Base-by-base conservation (phyloP, 768 basidiomycete species). In the Suillus spraguei region DNA sequence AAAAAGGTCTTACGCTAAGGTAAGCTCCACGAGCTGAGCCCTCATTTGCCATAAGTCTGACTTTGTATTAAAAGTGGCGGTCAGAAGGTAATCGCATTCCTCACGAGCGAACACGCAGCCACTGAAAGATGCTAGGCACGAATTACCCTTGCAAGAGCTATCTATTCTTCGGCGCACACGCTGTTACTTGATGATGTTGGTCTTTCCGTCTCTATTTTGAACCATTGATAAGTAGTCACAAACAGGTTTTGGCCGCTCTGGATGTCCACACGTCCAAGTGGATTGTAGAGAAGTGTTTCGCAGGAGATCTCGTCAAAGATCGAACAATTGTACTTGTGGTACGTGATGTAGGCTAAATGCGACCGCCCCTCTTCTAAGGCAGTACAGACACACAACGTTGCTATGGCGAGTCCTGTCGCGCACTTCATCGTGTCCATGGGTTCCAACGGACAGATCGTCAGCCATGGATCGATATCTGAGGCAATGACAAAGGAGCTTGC, bases 161-260 rank as follows among this genome's bases (percentile, higher is more conserved):
- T 87, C 2, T 89, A 89, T 70, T 84, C 83, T 2, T 74, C 74
- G n/a, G 86, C 91, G 0, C 72, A 84, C 32, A 85, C 87, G 20
- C 69, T 94, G 7, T 73, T 94, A 13, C 75, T 93, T 47, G 92
- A 94, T 68, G 91, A 93, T 69, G 85, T 91, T 42, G 60, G 63
- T 61, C n/a, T n/a, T 17, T 35, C 17, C 17, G 14, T 39, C 16
- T 66, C 28, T 41, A 24, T 10, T 38, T 13, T 58, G 52, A 52
- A 36, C 17, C 22, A 59, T 41, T 13, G 41, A 10, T 35, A 28
- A 39, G n/a, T 13, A 47, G 3, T 2, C 28, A 36, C n/a, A 49
- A 61, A 42, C 17, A 69, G 68, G 65, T 81, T 47, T 74, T 89
- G 28, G 86, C 86, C n/a, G 87, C 87, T 5, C 73, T 89, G 28